Evolutionary conservation across 495 filamentous ascomycete species (phyloP).

Genomic region (Neurospora sp.): DNA sequence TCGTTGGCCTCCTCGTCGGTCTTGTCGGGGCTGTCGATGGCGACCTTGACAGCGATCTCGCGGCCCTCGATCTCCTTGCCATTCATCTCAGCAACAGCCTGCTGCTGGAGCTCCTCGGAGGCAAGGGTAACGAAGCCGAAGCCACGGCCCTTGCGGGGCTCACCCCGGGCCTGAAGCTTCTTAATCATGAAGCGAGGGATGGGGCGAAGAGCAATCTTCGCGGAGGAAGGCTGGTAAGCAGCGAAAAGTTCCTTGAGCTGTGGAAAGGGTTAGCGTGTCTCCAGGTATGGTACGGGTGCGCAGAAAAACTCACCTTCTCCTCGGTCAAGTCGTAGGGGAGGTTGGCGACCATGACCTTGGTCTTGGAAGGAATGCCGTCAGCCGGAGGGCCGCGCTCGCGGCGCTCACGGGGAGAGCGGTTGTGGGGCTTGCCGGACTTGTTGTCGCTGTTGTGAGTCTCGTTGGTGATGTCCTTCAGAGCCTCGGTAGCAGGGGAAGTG

Average conservation of each 20-base stretch:
- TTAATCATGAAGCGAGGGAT: constrained; percentile 99
- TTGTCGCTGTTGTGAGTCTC: constrained; percentile 35
- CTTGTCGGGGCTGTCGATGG: constrained; percentile 98
- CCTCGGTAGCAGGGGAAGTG: constrained; percentile 31
- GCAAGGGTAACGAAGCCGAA: constrained; percentile 96
- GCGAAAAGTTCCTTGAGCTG: constrained; percentile 95
- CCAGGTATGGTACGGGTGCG: neutral
- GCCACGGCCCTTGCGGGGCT: constrained; percentile 97
- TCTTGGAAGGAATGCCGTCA: constrained; percentile 96
- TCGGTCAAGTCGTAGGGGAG: constrained; percentile 95
- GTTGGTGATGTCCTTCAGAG: constrained; percentile 46
- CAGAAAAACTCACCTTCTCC: constrained; percentile 59
- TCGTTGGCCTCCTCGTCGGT: constrained; percentile 69
- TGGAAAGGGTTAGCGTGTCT: constrained; percentile 30
- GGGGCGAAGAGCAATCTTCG: constrained; percentile 95
- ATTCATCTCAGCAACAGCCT: constrained; percentile 96
- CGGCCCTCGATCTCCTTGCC: constrained; percentile 97
- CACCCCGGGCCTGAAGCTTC: constrained; percentile 95
- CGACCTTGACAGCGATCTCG: constrained; percentile 99
- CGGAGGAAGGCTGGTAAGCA: constrained; percentile 78
- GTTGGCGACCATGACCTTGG: constrained; percentile 99
- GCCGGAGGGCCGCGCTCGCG: constrained; percentile 90
- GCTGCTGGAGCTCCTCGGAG: constrained; percentile 91
- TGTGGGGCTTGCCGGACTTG: constrained; percentile 37
- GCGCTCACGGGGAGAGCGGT: constrained; percentile 45